Evolutionary conservation across 495 filamentous ascomycete genomes (phyloP), one percentile per base, ranked within the genome.

Genomic region (Neurospora sublineolata): DNA sequence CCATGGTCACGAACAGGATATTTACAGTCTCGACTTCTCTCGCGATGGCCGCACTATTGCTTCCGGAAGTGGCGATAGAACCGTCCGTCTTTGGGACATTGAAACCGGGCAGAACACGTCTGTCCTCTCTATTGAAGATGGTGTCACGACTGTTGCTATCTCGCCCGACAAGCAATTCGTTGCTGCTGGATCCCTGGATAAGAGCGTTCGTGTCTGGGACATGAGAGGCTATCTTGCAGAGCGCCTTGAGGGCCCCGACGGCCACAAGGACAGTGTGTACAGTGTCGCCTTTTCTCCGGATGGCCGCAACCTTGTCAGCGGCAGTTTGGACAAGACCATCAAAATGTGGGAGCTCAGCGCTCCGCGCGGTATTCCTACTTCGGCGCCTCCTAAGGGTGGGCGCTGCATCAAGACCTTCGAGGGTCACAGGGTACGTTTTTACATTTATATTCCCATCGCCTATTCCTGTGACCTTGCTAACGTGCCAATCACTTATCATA

Each of bases 201-300:
- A 94, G 88, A 95, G 92, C 75, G 93, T 96, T 37, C 87, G 93
- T 27, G 93, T 97, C 11, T 97, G 93, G 93, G 93, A 96, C 77
- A 89, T 91, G 60, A 88, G 87, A 52, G 93, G 93, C n/a, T 91
- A 89, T 77, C 84, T 95, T 27, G 86, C 94, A 72, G 93, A 94
- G 80, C 88, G 92, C 67, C 87, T 96, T 36, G 93, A 97, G 76
- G 93, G 91, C 33, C 87, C 89, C 7, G 93, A 96, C 74, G 93
- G 93, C 37, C 93, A 96, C 83, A 93, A 93, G 79, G 93, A 96
- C 74, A 93, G 91, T 75, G 93, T 97, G n/a, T 97, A 97, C 77
- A 93, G 90, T 46, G 93, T 97, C 68, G 93, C 93, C 3, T 97
- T 97, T 78, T 92, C 93, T 37, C 93, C 93, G 36, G 94, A 93